Evolutionary conservation across 768 basidiomycete genomes (phyloP).

Genomic region (Chiua virens): DNA sequence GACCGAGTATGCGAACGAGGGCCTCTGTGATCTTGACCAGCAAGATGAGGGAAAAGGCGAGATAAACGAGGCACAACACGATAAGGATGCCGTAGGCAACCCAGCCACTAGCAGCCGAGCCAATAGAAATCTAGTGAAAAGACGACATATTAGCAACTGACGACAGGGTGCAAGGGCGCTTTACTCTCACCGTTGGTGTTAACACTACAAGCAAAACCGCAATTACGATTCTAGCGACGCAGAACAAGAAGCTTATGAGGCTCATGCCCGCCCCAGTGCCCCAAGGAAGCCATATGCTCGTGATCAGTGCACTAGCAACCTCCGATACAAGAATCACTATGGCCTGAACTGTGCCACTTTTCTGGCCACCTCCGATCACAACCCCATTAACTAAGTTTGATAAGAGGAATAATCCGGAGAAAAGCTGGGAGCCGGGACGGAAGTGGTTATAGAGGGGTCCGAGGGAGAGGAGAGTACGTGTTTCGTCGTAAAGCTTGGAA

Average conservation of each 20-base stretch:
- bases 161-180: neutral
- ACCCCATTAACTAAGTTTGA: slow-evolving; percentile 83
- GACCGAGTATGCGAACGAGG: slow-evolving; percentile 70
- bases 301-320: slow-evolving; percentile 81
- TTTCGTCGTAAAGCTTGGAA: slow-evolving; percentile 93
- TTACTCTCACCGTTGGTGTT: slow-evolving; percentile 71
- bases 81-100: slow-evolving; percentile 91
- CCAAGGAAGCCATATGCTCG: slow-evolving; percentile 96
- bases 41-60: slow-evolving; percentile 81
- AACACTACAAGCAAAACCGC: slow-evolving; percentile 90
- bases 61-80: slow-evolving; percentile 78
- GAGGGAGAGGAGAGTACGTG: slow-evolving; percentile 82
- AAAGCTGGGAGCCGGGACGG: slow-evolving; percentile 86
- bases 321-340: slow-evolving; percentile 89
- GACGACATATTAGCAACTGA: slow-evolving; percentile 10
- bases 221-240: slow-evolving; percentile 85
- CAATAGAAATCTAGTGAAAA: slow-evolving; percentile 72
- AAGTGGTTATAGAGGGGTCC: slow-evolving; percentile 97
- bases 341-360: slow-evolving; percentile 88
- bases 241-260: slow-evolving; percentile 89
- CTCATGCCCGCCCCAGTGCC: slow-evolving; percentile 97
- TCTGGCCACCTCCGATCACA: slow-evolving; percentile 87
- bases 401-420: slow-evolving; percentile 76
- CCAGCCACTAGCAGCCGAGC: slow-evolving; percentile 82
- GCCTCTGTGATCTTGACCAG: slow-evolving; percentile 85